phyloP scores from a whole-genome alignment of 2,329 filamentous ascomycete species.

The Pseudogymnoascus sp. region DNA sequence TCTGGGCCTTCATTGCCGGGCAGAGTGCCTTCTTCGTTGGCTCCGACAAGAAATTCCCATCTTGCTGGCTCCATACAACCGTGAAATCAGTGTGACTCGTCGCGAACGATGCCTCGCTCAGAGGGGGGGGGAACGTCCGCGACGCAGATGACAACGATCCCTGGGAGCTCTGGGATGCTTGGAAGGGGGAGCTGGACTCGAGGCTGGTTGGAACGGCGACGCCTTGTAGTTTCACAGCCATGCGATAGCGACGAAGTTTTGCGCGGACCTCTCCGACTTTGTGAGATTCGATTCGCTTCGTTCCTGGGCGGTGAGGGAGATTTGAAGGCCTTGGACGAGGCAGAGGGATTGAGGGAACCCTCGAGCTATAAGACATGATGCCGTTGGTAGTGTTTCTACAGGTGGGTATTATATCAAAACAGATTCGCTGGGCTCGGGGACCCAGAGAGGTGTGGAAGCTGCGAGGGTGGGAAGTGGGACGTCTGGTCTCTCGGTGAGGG shows the following conservation, averaged over 20 bases:
- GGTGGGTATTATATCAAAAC: not conserved
- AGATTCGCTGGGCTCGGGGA: not conserved
- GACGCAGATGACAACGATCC: not conserved
- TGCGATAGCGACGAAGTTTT: not conserved
- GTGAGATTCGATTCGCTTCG: not conserved
- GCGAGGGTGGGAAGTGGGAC: not conserved
- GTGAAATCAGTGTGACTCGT: not conserved
- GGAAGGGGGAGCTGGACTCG: slow-evolving; percentile 7
- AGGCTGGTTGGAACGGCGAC: not conserved
- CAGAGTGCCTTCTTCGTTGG: slow-evolving; percentile 18
- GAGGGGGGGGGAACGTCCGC: not conserved
- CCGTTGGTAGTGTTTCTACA: not conserved
- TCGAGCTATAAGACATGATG: not conserved
- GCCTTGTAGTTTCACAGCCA: not conserved
- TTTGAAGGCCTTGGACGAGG: not conserved
- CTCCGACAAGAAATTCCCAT: slow-evolving; percentile 20
- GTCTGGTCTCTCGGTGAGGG: not conserved
- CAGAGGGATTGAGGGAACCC: not conserved
- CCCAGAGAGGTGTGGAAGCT: not conserved
- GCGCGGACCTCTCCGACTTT: not conserved
- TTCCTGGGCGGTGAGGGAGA: not conserved
- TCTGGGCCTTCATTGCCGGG: slow-evolving; percentile 20
- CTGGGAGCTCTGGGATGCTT: not conserved
- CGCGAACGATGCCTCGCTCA: not conserved
- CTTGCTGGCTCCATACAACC: slow-evolving; percentile 2